Conservation (phyloP, 2,329 filamentous ascomycete genomes). For the Tolypocladium ovalisporum region DNA sequence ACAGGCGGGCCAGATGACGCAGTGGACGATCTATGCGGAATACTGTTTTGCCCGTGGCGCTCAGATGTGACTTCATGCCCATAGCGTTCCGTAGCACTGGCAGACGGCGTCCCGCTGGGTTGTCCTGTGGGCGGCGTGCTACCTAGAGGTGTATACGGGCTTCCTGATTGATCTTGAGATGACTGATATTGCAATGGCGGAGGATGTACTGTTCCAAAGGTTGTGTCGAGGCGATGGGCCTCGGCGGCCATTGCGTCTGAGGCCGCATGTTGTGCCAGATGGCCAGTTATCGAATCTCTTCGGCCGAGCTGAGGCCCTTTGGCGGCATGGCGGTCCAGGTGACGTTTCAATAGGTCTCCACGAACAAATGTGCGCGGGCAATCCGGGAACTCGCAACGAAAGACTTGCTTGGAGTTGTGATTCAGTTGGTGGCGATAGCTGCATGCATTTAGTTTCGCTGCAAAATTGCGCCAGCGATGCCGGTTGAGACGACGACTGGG, state of each 20-base stretch:
- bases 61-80: conserved; percentile 1
- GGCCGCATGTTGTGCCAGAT: conserved; percentile 27
- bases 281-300: conserved; percentile 44
- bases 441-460: conserved; percentile 2
- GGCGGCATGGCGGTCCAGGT: conserved; percentile 70
- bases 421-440: conserved; percentile 88
- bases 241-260: neutral
- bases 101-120: conserved; percentile 7
- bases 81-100: conserved; percentile 1
- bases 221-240: neutral
- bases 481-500: neutral
- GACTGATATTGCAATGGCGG: conserved; percentile 33
- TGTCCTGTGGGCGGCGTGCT: conserved; percentile 28
- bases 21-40: conserved; percentile 11
- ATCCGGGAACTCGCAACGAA: conserved; percentile 83
- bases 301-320: conserved; percentile 68
- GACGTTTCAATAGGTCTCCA: conserved; percentile 81
- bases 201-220: conserved; percentile 17
- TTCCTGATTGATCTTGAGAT: conserved; percentile 30
- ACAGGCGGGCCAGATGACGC: conserved; percentile 31
- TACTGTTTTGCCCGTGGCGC: conserved; percentile 20
- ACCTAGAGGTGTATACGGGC: conserved; percentile 35
- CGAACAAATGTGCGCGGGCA: conserved; percentile 87
- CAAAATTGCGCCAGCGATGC: neutral
- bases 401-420: conserved; percentile 91